These are phyloP conservation scores for Pseudoturritis turrita DNA, from an alignment of 345 rosid species.

Conservation along the genomic window DNA sequence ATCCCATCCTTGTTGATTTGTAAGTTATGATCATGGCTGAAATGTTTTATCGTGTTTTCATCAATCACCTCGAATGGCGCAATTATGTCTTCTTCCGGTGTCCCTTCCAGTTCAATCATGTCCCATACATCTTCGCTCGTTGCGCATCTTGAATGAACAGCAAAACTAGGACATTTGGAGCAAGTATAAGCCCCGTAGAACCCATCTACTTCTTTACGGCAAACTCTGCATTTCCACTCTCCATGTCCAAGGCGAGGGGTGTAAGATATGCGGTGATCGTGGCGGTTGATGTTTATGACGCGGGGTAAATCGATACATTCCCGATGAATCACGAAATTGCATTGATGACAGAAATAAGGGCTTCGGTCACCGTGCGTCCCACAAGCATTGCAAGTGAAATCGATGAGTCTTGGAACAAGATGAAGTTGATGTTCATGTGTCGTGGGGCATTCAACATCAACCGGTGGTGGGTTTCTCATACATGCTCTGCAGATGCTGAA, in stretches of 20 bases:
- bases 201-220: too few relatives aligned
- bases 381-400: slow-evolving; percentile 14
- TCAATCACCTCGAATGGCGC: neutral
- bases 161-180: too few relatives aligned
- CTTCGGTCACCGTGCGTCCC: neutral
- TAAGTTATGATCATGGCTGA: too few relatives aligned
- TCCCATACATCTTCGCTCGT: too few relatives aligned
- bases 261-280: too few relatives aligned
- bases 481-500: neutral
- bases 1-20: too few relatives aligned
- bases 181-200: too few relatives aligned
- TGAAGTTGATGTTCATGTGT: neutral
- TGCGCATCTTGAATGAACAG: too few relatives aligned
- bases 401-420: neutral
- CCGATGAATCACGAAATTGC: slow-evolving; percentile 1
- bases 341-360: neutral
- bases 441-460: neutral
- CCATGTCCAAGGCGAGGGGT: neutral
- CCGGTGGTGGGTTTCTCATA: neutral
- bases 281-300: neutral
- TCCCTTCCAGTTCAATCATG: neutral
- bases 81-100: neutral
- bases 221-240: neutral
- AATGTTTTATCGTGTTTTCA: too few relatives aligned
- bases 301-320: neutral